phyloP scores from a whole-genome alignment of 441 rosid genomes.

The Capsella rubella region DNA sequence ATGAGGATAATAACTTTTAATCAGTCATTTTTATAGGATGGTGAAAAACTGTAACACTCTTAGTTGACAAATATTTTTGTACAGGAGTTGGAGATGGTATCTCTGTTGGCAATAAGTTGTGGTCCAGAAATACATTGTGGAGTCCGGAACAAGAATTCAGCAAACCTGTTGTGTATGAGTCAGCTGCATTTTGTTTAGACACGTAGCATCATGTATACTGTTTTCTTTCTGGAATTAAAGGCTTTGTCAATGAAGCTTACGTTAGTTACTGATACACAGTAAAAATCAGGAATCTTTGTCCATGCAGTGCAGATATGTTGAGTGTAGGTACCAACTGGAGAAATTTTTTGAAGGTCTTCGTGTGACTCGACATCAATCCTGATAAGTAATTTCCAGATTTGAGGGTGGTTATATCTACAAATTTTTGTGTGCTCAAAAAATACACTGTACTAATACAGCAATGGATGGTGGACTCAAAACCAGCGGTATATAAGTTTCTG shows the following conservation, averaged over 20 bases:
- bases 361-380: too few relatives aligned
- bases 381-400: too few relatives aligned
- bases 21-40: not conserved
- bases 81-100: constrained; percentile 1
- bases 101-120: constrained; percentile 38
- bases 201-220: not conserved
- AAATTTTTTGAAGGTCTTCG: too few relatives aligned
- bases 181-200: not conserved
- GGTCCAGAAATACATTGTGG: not conserved
- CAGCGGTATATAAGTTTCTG: too few relatives aligned
- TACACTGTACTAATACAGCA: too few relatives aligned
- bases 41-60: not conserved
- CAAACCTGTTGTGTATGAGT: too few relatives aligned
- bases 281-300: not conserved
- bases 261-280: not conserved
- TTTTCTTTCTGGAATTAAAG: too few relatives aligned
- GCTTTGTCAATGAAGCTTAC: not conserved
- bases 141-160: too few relatives aligned
- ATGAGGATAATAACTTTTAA: constrained; percentile 10
- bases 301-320: not conserved
- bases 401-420: too few relatives aligned
- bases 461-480: too few relatives aligned
- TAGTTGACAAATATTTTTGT: constrained; percentile 5
- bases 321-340: not conserved
- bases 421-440: too few relatives aligned